phyloP scores from a whole-genome alignment of 108 stramenopile species.

The Nitzschia sp. region DNA sequence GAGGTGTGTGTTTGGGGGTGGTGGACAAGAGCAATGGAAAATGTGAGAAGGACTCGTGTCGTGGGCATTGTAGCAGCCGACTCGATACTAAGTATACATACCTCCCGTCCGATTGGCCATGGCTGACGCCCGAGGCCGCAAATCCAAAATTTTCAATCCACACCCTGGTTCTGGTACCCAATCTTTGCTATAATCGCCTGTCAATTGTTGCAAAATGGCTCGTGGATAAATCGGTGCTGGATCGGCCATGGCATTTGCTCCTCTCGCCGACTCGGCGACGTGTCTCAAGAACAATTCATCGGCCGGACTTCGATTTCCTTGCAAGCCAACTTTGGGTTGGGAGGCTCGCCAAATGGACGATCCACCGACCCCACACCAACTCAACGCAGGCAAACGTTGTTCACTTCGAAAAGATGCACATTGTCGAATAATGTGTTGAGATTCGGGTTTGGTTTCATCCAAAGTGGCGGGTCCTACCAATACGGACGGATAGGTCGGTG shows the following conservation, averaged over 20 bases:
- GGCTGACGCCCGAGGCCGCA: slow-evolving; percentile 82
- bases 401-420: slow-evolving; percentile 87
- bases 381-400: slow-evolving; percentile 87
- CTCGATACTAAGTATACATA: slow-evolving; percentile 10
- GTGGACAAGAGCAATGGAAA: not conserved
- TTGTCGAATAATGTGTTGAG: slow-evolving; percentile 60
- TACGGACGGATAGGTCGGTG: slow-evolving; percentile 84
- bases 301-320: slow-evolving; percentile 83
- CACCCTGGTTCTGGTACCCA: slow-evolving; percentile 46
- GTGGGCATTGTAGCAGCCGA: not conserved
- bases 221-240: slow-evolving; percentile 30
- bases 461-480: slow-evolving; percentile 86
- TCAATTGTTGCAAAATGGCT: slow-evolving; percentile 40
- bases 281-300: slow-evolving; percentile 83
- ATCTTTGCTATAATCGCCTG: slow-evolving; percentile 35
- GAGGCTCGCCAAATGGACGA: slow-evolving; percentile 92
- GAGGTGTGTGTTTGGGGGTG: not conserved
- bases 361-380: slow-evolving; percentile 80
- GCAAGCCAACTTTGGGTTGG: slow-evolving; percentile 96
- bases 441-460: slow-evolving; percentile 52
- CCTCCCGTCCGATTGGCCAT: slow-evolving; percentile 86
- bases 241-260: slow-evolving; percentile 58
- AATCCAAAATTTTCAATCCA: slow-evolving; percentile 86
- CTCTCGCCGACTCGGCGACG: slow-evolving; percentile 71
- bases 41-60: not conserved